Conservation (phyloP, 352 stramenopile genomes). For the Phytophthora sp. region DNA sequence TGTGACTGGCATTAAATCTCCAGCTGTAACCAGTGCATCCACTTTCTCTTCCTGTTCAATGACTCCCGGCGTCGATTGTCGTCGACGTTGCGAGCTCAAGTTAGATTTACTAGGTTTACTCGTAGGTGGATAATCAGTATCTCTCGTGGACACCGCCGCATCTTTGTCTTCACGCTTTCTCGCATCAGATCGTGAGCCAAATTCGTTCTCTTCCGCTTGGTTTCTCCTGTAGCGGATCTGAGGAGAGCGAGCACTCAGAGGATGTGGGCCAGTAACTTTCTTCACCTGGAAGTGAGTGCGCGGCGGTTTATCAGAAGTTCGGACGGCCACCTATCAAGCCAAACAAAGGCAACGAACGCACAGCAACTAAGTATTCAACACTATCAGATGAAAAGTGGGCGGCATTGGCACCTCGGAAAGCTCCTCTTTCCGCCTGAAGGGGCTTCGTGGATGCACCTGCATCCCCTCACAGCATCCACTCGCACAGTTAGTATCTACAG, state of each 20-base stretch:
- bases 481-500: background rate
- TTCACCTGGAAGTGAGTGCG: constrained; percentile 20
- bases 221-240: background rate
- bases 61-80: too few species aligned
- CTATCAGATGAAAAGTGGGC: background rate
- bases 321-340: constrained; percentile 11
- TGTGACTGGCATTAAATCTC: too few species aligned
- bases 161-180: background rate
- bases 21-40: too few species aligned
- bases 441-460: constrained; percentile 46
- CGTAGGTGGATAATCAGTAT: too few species aligned
- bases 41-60: background rate
- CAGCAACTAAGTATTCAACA: too few species aligned
- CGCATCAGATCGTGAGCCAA: background rate
- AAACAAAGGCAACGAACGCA: too few species aligned
- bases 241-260: constrained; percentile 23
- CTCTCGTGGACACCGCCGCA: too few species aligned
- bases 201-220: background rate
- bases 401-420: constrained; percentile 29
- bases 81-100: too few species aligned
- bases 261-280: constrained; percentile 2
- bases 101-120: too few species aligned
- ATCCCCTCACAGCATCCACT: background rate
- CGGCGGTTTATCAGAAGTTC: background rate
- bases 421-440: constrained; percentile 49